A percentile compares a stretch with the other conserved stretches of the same genome.
These are phyloP conservation scores for Entrophospora sp. DNA, from an alignment of 192 early-diverging fungal species.

Conservation along the genomic window DNA sequence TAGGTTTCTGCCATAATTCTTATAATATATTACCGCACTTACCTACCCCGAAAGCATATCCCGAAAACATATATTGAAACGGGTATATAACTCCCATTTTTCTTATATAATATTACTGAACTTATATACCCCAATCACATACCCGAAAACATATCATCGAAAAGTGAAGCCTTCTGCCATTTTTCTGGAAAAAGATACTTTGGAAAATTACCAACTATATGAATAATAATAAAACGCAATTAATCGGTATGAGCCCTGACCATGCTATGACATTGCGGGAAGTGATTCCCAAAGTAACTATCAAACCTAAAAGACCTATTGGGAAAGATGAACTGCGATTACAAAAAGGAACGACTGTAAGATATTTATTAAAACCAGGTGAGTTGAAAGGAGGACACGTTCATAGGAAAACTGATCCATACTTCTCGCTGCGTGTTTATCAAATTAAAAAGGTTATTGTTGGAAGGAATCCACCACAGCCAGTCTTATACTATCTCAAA, in stretches of 20 bases:
- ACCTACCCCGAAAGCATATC: no score
- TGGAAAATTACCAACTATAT: constrained; percentile 9
- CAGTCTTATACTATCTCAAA: no score
- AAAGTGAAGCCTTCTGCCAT: no score
- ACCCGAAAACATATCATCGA: no score
- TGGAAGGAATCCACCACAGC: constrained; percentile 5
- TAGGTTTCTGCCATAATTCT: no score
- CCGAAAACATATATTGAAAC: no score
- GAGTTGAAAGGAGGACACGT: constrained; percentile 2
- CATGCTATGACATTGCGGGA: constrained; percentile 5
- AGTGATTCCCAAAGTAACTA: not conserved
- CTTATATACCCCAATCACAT: no score
- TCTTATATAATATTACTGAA: no score
- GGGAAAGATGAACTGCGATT: constrained; percentile 4
- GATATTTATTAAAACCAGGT: constrained; percentile 15
- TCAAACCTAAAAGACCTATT: constrained; percentile 16
- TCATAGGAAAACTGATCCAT: constrained; percentile 7
- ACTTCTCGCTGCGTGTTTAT: not conserved
- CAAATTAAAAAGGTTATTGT: constrained; percentile 2
- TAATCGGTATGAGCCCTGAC: not conserved
- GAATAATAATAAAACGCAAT: constrained; percentile 6
- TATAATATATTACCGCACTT: no score
- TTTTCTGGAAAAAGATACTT: constrained; percentile 7
- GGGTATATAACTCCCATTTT: no score
- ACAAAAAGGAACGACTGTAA: not conserved